These are phyloP conservation scores for Zoysia pacifica DNA, from an alignment of 176 grass and related monocot genomes.

Conservation along the genomic window DNA sequence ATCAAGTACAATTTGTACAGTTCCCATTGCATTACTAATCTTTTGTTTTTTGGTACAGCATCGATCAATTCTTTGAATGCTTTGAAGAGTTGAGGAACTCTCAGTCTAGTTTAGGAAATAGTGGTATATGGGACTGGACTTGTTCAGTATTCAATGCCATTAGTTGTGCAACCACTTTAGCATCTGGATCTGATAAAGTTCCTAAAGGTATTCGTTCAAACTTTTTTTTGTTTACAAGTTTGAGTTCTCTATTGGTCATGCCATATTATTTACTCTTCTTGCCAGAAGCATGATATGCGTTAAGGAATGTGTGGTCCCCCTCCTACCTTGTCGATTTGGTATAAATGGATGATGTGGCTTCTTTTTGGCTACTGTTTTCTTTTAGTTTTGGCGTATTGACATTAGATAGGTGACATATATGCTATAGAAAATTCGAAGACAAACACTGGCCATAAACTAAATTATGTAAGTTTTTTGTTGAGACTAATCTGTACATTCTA, in stretches of 20 bases:
- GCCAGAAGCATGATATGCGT: background rate
- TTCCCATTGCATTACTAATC: slow-evolving; percentile 36
- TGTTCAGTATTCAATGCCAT: slow-evolving; percentile 98
- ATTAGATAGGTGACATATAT: slow-evolving; percentile 12
- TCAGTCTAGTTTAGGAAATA: slow-evolving; percentile 67
- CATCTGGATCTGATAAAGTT: slow-evolving; percentile 84
- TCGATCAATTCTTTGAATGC: slow-evolving; percentile 99
- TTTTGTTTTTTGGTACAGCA: slow-evolving; percentile 67
- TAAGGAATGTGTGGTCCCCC: slow-evolving; percentile 16
- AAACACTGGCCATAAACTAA: background rate
- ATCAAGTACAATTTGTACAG: background rate
- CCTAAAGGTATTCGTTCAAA: slow-evolving; percentile 61
- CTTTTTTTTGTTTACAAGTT: slow-evolving; percentile 21
- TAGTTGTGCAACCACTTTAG: slow-evolving; percentile 85
- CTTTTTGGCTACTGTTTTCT: slow-evolving; percentile 11
- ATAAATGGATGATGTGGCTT: slow-evolving; percentile 14
- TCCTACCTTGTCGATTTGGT: background rate
- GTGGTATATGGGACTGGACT: slow-evolving; percentile 96
- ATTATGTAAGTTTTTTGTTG: background rate
- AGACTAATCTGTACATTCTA: slow-evolving; percentile 4
- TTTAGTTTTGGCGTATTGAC: background rate
- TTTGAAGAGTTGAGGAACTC: slow-evolving; percentile 94
- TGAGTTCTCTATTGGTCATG: slow-evolving; percentile 22
- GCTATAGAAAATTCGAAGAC: background rate
- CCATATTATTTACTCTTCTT: background rate